phyloP scores from a whole-genome alignment of 177 flowering plant genomes.

The Tripterygium wilfordii region DNA sequence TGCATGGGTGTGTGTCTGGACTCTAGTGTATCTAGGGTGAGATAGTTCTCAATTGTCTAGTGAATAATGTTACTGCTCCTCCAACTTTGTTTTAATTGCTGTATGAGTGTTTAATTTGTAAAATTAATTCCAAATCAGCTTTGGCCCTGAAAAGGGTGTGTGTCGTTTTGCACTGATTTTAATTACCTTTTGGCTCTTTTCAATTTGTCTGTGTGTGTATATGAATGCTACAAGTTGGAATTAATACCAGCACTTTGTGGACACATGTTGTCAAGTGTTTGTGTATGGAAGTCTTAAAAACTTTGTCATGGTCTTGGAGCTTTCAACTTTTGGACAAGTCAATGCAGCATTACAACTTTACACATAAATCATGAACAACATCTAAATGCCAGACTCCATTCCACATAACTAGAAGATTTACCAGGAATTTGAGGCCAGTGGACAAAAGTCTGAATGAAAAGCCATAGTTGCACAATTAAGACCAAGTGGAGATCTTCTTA shows the following conservation, averaged over 20 bases:
- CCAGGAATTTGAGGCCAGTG: no score
- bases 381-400: no score
- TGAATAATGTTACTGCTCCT: slow-evolving; percentile 3
- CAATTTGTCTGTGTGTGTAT: not conserved
- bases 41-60: slow-evolving; percentile 23
- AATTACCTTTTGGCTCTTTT: not conserved
- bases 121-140: not conserved
- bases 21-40: not conserved
- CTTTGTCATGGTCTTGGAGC: slow-evolving; percentile 11
- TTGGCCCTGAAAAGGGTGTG: no score
- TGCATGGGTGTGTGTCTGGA: not conserved
- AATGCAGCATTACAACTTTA: no score
- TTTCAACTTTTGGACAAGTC: no score
- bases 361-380: no score
- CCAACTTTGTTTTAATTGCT: not conserved
- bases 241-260: slow-evolving; percentile 3
- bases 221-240: not conserved
- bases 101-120: not conserved
- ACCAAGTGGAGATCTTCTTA: no score
- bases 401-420: no score
- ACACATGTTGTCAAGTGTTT: slow-evolving; percentile 3
- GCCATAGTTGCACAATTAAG: no score
- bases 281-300: slow-evolving; percentile 4
- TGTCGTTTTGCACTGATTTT: no score
- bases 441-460: no score